Conservation (phyloP, 192 early-diverging fungal genomes). For the Bifiguratus adelaidae region DNA sequence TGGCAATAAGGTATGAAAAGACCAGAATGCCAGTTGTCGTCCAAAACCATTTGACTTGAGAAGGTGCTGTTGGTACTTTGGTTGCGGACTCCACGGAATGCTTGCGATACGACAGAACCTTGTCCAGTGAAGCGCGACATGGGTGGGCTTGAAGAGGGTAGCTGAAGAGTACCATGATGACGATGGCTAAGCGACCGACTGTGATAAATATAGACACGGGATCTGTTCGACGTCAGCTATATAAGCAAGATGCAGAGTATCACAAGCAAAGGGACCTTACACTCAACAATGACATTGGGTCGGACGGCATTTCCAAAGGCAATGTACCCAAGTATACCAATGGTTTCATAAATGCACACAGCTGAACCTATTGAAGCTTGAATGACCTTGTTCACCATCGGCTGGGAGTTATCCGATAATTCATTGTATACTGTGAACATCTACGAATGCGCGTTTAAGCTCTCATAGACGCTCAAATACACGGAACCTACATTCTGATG, state of each 20-base stretch:
- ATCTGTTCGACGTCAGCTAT: conserved; percentile 20
- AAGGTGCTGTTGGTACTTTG: conserved; percentile 12
- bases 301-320: conserved; percentile 69
- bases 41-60: conserved; percentile 30
- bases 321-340: conserved; percentile 81
- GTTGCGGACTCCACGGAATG: neutral
- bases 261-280: conserved; percentile 16
- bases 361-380: conserved; percentile 60
- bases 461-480: neutral
- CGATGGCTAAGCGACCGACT: conserved; percentile 72
- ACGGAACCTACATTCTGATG: conserved; percentile 73
- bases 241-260: neutral
- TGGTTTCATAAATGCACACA: conserved; percentile 58
- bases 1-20: conserved; percentile 53
- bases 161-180: conserved; percentile 72
- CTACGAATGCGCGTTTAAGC: conserved; percentile 14
- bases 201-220: conserved; percentile 51
- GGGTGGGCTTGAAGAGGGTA: conserved; percentile 90
- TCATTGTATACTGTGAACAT: conserved; percentile 91
- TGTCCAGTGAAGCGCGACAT: conserved; percentile 72
- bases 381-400: conserved; percentile 55
- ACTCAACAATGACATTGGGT: conserved; percentile 72
- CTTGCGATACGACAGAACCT: conserved; percentile 34
- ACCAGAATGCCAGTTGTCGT: conserved; percentile 56
- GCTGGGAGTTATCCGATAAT: conserved; percentile 63